Percentiles rank a stretch among this genome's conserved stretches.
Evolutionary conservation across 1,284 basidiomycete species (phyloP).

Genomic region (Cutaneotrichosporon daszewskae): DNA sequence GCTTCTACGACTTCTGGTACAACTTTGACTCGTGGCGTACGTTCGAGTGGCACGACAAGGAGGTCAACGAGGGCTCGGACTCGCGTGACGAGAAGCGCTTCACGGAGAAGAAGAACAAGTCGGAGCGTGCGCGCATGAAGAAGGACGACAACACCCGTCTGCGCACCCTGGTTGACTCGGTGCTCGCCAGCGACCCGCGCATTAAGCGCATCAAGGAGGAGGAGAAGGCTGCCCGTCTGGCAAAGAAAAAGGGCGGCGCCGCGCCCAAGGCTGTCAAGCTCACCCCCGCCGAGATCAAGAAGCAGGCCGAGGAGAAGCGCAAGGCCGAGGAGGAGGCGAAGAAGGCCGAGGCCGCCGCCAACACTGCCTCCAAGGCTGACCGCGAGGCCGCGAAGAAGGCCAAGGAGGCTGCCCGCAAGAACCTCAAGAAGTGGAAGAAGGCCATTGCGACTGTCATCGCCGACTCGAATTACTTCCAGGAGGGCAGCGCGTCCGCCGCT

Average conservation of each 20-base stretch:
- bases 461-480: conserved; percentile 56
- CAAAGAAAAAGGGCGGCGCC: conserved; percentile 68
- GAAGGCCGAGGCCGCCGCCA: conserved; percentile 58
- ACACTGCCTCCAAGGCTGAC: conserved; percentile 54
- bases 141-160: conserved; percentile 95
- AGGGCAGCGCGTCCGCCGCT: conserved; percentile 47
- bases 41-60: conserved; percentile 98
- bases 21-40: conserved; percentile 98
- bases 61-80: conserved; percentile 95
- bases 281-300: conserved; percentile 64
- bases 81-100: conserved; percentile 98
- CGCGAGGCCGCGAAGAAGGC: conserved; percentile 87
- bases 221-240: conserved; percentile 90
- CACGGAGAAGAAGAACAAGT: conserved; percentile 99
- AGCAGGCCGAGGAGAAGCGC: conserved; percentile 67
- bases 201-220: conserved; percentile 97
- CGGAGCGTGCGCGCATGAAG: conserved; percentile 90
- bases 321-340: conserved; percentile 74
- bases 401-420: conserved; percentile 58
- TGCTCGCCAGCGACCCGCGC: conserved; percentile 81
- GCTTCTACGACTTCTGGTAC: conserved; percentile 99
- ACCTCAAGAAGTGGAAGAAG: conserved; percentile 55
- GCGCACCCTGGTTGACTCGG: conserved; percentile 79
- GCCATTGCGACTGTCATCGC: conserved; percentile 50
- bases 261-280: conserved; percentile 51